These are phyloP conservation scores for Aureobasidium sp. DNA, from an alignment of 2,329 filamentous ascomycete species.

Conservation along the genomic window DNA sequence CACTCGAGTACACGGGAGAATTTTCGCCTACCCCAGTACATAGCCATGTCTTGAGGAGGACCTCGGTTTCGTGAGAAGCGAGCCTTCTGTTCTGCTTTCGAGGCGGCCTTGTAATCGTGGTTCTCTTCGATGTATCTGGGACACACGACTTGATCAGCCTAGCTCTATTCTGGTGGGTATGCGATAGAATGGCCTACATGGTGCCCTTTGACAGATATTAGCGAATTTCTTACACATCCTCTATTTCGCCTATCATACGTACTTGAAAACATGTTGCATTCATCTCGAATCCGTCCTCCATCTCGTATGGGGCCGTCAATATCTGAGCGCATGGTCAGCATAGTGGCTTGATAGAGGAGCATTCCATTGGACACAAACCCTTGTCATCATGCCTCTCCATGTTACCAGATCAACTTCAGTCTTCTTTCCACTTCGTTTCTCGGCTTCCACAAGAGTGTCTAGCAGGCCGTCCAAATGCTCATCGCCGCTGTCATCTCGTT, in stretches of 20 bases:
- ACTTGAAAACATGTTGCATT: conserved; percentile 89
- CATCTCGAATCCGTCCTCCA: conserved; percentile 89
- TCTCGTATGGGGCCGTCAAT: conserved; percentile 75
- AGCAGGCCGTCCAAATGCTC: conserved; percentile 83
- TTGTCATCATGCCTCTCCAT: conserved; percentile 98
- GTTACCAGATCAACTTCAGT: conserved; percentile 77
- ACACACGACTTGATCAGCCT: conserved; percentile 14
- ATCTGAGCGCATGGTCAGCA: conserved; percentile 52
- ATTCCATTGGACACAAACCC: conserved; percentile 48
- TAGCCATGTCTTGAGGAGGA: conserved; percentile 70
- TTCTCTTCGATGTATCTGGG: conserved; percentile 87
- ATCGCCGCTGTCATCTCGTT: conserved; percentile 74
- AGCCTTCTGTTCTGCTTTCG: conserved; percentile 51
- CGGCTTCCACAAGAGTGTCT: conserved; percentile 64
- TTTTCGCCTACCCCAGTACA: conserved; percentile 77
- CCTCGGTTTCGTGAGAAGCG: conserved; percentile 28
- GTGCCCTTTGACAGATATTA: conserved; percentile 40
- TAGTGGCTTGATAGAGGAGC: background rate
- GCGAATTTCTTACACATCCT: conserved; percentile 10
- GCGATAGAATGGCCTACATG: conserved; percentile 37
- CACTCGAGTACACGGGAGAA: background rate
- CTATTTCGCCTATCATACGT: conserved; percentile 28
- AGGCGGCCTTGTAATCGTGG: conserved; percentile 61
- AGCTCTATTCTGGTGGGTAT: background rate
- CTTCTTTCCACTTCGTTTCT: conserved; percentile 59